Evolutionary conservation across 2,329 filamentous ascomycete genomes (phyloP), one percentile per base, ranked within the genome.

Genomic region (Diaporthe helianthi): DNA sequence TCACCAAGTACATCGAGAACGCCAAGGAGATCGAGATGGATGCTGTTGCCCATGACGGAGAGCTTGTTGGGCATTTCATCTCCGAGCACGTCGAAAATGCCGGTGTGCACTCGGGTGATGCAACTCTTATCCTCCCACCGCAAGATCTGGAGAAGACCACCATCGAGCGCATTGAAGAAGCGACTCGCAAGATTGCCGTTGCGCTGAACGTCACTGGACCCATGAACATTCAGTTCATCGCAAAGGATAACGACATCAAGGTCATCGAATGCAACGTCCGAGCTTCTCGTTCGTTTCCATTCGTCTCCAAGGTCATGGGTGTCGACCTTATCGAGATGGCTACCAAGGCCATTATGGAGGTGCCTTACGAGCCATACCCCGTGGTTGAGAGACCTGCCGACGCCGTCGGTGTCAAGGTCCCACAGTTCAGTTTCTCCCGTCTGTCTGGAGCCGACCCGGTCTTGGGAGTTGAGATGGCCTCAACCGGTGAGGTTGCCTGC

Each of bases 11-110:
- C 83, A 98, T 99, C 74, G 96, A 99, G 84, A 96, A 97, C 74
- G 96, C 96, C 73, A 98, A 99, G 85, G 96, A 99, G 80, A 98
- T 99, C 73, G 96, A 99, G 82, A 98, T 99, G 96, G 96, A 99
- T 76, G 96, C 96, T 49, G 96, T 99, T 53, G 96, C 95, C 66
- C 91, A 90, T 76, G 92, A 97, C 74, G 96, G 96, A 77, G 90
- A 88, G 67, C 92, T 98, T 81, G 89, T 98, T 69, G 94, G 95
- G 15, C 96, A 98, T 80, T 98, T 98, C 81, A 93, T 99, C 78
- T 98, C 95, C 0, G 96, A 99, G 84, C 96, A 99, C 80, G 96
- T 99, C 51, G 96, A 99, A 82, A 98, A 98, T 75, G 96, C 96
- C 24, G 96, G 96, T 84, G 96, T 99, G 12, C 96, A 99, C 83